These are phyloP conservation scores for Ganoderma multipileum DNA, from an alignment of 1,284 basidiomycete species.

Conservation along the genomic window DNA sequence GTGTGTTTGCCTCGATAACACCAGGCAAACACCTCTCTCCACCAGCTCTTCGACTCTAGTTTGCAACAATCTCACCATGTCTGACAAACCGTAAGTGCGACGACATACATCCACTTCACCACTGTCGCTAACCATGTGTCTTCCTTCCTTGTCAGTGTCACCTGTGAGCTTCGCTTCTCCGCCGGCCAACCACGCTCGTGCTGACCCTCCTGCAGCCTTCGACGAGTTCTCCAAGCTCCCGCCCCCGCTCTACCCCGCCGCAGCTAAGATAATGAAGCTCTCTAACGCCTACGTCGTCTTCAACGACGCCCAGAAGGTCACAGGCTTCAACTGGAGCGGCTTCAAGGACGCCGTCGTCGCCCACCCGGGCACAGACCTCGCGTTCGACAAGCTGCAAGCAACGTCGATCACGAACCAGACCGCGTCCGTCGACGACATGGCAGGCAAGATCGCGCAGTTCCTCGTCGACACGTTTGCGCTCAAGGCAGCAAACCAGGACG, in stretches of 20 bases:
- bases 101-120: not conserved
- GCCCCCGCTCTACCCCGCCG: not conserved
- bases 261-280: not conserved
- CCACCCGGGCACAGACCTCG: not conserved
- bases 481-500: not conserved
- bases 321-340: not conserved
- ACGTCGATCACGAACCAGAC: slow-evolving; percentile 3
- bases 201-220: not conserved
- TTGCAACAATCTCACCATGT: not conserved
- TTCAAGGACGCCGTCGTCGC: slow-evolving; percentile 2
- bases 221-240: not conserved
- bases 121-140: not conserved
- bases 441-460: not conserved
- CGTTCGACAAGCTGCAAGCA: not conserved
- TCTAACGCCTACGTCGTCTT: not conserved
- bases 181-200: not conserved
- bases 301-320: not conserved
- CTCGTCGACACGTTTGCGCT: not conserved
- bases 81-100: not conserved
- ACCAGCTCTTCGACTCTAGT: not conserved
- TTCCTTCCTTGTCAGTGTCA: not conserved
- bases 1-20: not conserved
- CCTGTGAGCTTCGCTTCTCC: not conserved
- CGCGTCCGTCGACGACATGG: not conserved
- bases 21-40: not conserved